Evolutionary conservation across 73 alveolate genomes (phyloP).

Genomic region (Breviolum minutum): DNA sequence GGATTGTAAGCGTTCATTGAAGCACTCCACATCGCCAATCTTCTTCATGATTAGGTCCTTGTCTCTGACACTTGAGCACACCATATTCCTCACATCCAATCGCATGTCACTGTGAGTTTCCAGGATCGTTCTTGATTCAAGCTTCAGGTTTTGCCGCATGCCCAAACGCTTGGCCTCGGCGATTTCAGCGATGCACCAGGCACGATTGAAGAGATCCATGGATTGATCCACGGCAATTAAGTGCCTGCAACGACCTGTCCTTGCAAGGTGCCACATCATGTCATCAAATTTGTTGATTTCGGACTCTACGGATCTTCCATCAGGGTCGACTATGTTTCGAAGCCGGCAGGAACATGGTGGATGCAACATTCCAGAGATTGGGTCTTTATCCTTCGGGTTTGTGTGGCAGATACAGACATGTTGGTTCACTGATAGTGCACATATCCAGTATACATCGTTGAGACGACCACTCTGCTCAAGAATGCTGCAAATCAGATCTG

Average conservation of each 20-base stretch:
- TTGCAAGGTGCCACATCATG: constrained; percentile 12
- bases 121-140: background rate
- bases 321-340: background rate
- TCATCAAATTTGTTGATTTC: constrained; percentile 72
- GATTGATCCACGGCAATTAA: constrained; percentile 13
- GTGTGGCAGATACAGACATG: constrained; percentile 33
- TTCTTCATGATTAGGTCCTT: constrained; percentile 19
- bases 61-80: background rate
- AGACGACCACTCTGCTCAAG: background rate
- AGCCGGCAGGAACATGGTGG: background rate
- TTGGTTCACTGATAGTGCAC: constrained; percentile 36
- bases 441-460: constrained; percentile 14
- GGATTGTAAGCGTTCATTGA: constrained; percentile 8
- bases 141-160: constrained; percentile 35
- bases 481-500: background rate
- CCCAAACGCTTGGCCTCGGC: constrained; percentile 58
- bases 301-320: background rate
- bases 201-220: background rate
- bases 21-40: background rate
- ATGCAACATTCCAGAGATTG: background rate
- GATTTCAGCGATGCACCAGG: constrained; percentile 61
- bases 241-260: background rate
- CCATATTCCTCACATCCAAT: background rate
- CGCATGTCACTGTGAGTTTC: background rate
- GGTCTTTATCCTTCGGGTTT: background rate